Evolutionary conservation across 768 basidiomycete species (phyloP).

Genomic region (Leccinum variicolor): DNA sequence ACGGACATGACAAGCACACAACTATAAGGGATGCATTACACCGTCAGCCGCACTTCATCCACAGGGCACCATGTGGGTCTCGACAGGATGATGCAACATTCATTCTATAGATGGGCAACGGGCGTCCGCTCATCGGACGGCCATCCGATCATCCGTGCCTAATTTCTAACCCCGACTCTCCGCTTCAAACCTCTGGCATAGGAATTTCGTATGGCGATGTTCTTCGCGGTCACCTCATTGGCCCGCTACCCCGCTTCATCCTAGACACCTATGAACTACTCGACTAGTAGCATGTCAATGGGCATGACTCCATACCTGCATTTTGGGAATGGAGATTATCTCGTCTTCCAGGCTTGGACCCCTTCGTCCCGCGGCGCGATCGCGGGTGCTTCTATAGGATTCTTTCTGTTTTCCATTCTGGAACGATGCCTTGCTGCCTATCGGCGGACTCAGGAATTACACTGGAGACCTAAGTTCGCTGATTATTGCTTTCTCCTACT

Average conservation of each 20-base stretch:
- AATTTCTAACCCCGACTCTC: neutral
- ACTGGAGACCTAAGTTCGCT: conserved; percentile 60
- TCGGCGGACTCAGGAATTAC: conserved; percentile 47
- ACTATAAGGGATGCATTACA: too few species aligned
- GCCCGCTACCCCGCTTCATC: neutral
- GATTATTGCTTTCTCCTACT: neutral
- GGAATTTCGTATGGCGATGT: neutral
- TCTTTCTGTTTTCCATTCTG: conserved; percentile 63
- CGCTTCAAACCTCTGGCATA: neutral
- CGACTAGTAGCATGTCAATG: conserved; percentile 14
- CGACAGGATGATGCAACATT: too few species aligned
- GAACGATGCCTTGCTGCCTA: conserved; percentile 68
- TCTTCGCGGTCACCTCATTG: neutral
- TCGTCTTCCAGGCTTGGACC: conserved; percentile 65
- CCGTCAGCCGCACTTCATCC: neutral
- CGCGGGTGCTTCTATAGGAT: conserved; percentile 69
- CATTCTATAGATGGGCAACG: too few species aligned
- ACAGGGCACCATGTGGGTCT: too few species aligned
- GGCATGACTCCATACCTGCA: conserved; percentile 71
- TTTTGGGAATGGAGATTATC: conserved; percentile 58
- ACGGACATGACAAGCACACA: neutral
- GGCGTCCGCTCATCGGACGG: too few species aligned
- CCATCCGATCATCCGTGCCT: too few species aligned
- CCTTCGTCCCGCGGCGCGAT: conserved; percentile 70
- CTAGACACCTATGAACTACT: conserved; percentile 1